phyloP scores from a whole-genome alignment of 305 asterid genomes.

The Solanum hybrid region DNA sequence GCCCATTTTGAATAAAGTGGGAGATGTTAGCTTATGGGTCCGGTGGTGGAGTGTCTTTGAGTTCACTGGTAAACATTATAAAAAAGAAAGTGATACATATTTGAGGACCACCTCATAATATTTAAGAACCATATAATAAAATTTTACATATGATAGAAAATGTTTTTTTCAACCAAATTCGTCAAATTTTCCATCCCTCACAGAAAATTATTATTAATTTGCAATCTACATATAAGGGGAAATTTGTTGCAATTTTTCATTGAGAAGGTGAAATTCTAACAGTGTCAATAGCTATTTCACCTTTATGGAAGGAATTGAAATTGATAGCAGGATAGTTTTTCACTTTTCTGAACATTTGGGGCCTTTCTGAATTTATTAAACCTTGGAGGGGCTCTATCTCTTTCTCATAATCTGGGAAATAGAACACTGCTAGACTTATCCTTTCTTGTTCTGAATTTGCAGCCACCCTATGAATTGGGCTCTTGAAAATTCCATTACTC shows the following conservation, averaged over 20 bases:
- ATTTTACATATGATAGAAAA: neutral
- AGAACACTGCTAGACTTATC: constrained; percentile 42
- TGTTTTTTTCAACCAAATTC: neutral
- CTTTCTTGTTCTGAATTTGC: constrained; percentile 39
- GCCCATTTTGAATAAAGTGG: no score
- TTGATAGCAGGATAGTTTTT: neutral
- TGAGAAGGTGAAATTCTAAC: neutral
- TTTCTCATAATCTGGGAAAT: constrained; percentile 10
- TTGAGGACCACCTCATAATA: neutral
- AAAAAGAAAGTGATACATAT: no score
- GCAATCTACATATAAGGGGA: neutral
- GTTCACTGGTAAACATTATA: no score
- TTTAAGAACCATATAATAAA: neutral
- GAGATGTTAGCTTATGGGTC: no score
- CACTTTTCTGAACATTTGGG: neutral
- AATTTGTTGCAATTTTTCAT: neutral
- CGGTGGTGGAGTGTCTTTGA: no score
- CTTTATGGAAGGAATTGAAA: neutral
- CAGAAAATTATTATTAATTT: neutral
- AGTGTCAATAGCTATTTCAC: neutral
- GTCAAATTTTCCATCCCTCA: neutral
- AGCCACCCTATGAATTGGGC: neutral
- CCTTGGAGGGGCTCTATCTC: neutral
- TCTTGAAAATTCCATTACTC: neutral
- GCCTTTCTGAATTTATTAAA: neutral